Evolutionary conservation across 108 stramenopile species (phyloP), one percentile per base, ranked within the genome.

Genomic region (Schizochytrium sp.): DNA sequence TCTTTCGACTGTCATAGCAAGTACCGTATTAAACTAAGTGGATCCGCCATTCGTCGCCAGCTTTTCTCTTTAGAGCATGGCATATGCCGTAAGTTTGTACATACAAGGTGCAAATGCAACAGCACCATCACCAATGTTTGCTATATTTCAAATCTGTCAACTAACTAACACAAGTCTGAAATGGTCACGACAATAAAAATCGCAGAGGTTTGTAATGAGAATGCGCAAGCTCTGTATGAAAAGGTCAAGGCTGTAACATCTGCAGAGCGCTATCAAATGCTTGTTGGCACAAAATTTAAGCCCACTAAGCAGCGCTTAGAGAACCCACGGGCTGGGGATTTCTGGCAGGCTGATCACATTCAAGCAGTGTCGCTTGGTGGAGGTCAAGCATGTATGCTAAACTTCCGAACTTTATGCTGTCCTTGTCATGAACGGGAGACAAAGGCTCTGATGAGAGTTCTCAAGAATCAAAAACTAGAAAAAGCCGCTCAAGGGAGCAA

Each of bases 281-380:
- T 96, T 55, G 64, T 93, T 47, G 94, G 92, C 73, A 94, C 94
- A 15, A 94, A 92, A 53, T 95, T 94, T 93, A 94, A 91, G 56
- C 92, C 94, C 17, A 95, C 95, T 0, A 90, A 91, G 49, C 92
- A 91, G n/a, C 88, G 94, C 42, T 72, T 96, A 8, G 90, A 91
- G 40, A 61, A 93, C 89, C 95, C 95, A 3, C 92, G 92, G 61
- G 96, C 95, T 72, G 91, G 92, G 46, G 94, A 95, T 61, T 96
- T 95, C 76, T 96, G 96, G 96, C 94, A 96, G 92, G 96, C 94
- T 0, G 96, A 96, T 88, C 96, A 96, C 89, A 94, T 94, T n/a
- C 45, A 89, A 10, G 92, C 96, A 44, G 96, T 96, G 38, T 93
- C 94, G n/a, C 94, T 94, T 56, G 96, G 96, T 45, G 96, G 96